Evolutionary conservation across 2,329 filamentous ascomycete species (phyloP).

Genomic region (Thermomyces lanuginosus): DNA sequence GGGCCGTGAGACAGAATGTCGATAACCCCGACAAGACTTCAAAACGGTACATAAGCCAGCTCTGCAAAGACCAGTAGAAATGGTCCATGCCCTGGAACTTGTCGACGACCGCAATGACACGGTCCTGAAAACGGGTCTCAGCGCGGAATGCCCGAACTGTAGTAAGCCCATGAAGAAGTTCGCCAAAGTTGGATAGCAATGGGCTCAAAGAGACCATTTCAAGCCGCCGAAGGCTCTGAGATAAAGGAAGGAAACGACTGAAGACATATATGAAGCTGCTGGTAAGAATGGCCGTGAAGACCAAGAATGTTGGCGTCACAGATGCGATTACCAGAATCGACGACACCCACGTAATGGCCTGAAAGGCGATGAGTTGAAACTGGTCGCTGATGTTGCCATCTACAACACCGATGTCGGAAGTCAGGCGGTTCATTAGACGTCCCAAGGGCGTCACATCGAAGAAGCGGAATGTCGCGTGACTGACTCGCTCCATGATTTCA

Average conservation of each 20-base stretch:
- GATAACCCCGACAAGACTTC: slow-evolving; percentile 55
- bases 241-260: slow-evolving; percentile 60
- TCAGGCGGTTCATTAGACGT: slow-evolving; percentile 79
- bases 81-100: slow-evolving; percentile 90
- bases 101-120: slow-evolving; percentile 67
- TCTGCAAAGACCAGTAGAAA: slow-evolving; percentile 81
- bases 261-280: slow-evolving; percentile 58
- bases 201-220: slow-evolving; percentile 84
- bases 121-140: slow-evolving; percentile 63
- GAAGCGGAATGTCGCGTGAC: slow-evolving; percentile 70
- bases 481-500: slow-evolving; percentile 55
- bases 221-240: slow-evolving; percentile 64
- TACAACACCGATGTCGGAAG: slow-evolving; percentile 75
- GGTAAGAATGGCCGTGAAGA: slow-evolving; percentile 53
- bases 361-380: slow-evolving; percentile 54
- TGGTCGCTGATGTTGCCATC: slow-evolving; percentile 70
- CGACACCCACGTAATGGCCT: slow-evolving; percentile 53
- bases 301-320: slow-evolving; percentile 60
- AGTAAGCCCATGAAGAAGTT: slow-evolving; percentile 66
- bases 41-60: slow-evolving; percentile 71
- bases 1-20: slow-evolving; percentile 54
- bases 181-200: slow-evolving; percentile 82
- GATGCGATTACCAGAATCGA: slow-evolving; percentile 63
- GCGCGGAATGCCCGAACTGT: slow-evolving; percentile 74
- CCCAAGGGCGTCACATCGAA: slow-evolving; percentile 84